These are phyloP conservation scores for Neoboletus brunneissimus DNA, from an alignment of 768 basidiomycete species.

Conservation along the genomic window DNA sequence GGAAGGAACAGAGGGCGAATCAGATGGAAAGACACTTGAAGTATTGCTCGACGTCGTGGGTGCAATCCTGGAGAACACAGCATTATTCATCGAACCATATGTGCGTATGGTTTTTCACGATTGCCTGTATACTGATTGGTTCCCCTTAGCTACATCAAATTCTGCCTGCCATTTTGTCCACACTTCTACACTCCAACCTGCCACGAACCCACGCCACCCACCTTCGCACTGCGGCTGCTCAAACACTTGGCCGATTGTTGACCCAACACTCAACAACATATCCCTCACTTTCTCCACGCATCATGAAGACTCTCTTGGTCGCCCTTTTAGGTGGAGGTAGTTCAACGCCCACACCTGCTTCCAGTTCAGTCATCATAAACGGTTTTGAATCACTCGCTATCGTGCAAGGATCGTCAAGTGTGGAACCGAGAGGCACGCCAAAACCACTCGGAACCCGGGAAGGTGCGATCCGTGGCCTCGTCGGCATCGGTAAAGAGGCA, in stretches of 20 bases:
- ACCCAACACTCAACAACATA: conserved; percentile 86
- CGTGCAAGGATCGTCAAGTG: conserved; percentile 31
- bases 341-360: conserved; percentile 3
- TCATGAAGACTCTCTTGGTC: conserved; percentile 90
- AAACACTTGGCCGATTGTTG: conserved; percentile 79
- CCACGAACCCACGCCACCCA: conserved; percentile 63
- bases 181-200: conserved; percentile 83
- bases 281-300: conserved; percentile 80
- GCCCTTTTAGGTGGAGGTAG: conserved; percentile 57
- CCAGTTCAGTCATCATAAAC: conserved; percentile 20
- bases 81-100: conserved; percentile 94
- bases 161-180: conserved; percentile 87
- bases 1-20: conserved; percentile 50
- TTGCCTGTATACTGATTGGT: background rate
- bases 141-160: conserved; percentile 86
- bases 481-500: conserved; percentile 83
- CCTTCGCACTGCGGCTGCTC: conserved; percentile 77
- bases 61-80: conserved; percentile 81
- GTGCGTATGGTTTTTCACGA: conserved; percentile 46
- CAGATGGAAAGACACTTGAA: conserved; percentile 70
- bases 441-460: conserved; percentile 81
- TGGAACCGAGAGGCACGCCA: conserved; percentile 37
- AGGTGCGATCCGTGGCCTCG: conserved; percentile 84
- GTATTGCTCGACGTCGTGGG: conserved; percentile 82
- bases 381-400: conserved; percentile 29